These are phyloP conservation scores for Fusarium brachygibbosum DNA, from an alignment of 2,329 filamentous ascomycete species.

Conservation along the genomic window DNA sequence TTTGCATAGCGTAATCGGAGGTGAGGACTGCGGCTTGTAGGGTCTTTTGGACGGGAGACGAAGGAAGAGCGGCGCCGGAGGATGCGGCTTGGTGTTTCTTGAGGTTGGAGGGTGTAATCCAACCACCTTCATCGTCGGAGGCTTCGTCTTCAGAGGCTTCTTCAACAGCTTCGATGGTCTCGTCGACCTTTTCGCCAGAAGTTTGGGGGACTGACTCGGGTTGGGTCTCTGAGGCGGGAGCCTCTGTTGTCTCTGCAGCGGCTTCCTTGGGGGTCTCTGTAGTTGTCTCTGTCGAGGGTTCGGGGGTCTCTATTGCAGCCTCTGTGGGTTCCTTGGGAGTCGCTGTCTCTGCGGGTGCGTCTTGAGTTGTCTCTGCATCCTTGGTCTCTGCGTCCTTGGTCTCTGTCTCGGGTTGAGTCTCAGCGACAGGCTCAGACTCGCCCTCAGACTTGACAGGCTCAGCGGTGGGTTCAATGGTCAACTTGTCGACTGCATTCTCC, in stretches of 20 bases:
- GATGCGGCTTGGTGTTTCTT: slow-evolving; percentile 84
- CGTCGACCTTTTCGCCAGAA: slow-evolving; percentile 32
- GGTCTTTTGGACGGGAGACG: slow-evolving; percentile 68
- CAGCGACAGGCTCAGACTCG: background rate
- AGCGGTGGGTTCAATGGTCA: slow-evolving; percentile 30
- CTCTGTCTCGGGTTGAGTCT: background rate
- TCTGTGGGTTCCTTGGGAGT: background rate
- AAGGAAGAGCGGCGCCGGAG: slow-evolving; percentile 58
- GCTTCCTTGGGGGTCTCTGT: background rate
- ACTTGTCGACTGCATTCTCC: slow-evolving; percentile 27
- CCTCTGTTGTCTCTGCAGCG: too few relatives aligned
- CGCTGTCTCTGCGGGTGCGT: background rate
- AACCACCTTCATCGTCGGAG: slow-evolving; percentile 75
- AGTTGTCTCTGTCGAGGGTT: background rate
- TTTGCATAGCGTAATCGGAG: slow-evolving; percentile 97
- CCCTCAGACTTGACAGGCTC: slow-evolving; percentile 2
- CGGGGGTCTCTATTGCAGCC: too few relatives aligned
- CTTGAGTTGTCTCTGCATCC: background rate
- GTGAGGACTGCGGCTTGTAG: slow-evolving; percentile 94
- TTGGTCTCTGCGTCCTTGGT: slow-evolving; percentile 9
- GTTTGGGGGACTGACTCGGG: slow-evolving; percentile 3
- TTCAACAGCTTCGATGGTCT: slow-evolving; percentile 41
- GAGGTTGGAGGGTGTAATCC: slow-evolving; percentile 96
- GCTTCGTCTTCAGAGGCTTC: slow-evolving; percentile 63
- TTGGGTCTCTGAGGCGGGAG: background rate